phyloP scores from a whole-genome alignment of 441 rosid genomes.

The Codiaeum variegatum region DNA sequence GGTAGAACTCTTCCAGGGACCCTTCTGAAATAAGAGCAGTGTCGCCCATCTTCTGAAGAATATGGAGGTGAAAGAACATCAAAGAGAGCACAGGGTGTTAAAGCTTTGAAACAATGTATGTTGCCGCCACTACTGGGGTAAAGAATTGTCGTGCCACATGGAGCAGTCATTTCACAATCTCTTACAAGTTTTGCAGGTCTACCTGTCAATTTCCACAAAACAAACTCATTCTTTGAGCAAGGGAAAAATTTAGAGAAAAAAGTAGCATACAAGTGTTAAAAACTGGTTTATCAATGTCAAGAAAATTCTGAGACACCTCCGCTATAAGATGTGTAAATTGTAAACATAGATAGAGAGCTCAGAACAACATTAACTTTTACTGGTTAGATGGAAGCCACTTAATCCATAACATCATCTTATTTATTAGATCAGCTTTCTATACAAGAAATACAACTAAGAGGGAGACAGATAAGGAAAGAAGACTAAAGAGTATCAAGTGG shows the following conservation, averaged over 20 bases:
- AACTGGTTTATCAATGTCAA: not conserved
- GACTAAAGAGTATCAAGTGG: not conserved
- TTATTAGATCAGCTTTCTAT: not conserved
- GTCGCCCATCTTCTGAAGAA: constrained; percentile 39
- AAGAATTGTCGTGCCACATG: constrained; percentile 39
- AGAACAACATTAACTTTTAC: not conserved
- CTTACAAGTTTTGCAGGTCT: constrained; percentile 45
- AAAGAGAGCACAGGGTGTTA: constrained; percentile 42
- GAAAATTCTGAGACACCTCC: not conserved
- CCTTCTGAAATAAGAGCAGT: constrained; percentile 40
- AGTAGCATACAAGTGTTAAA: not conserved
- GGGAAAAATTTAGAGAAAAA: not conserved
- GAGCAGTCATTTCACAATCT: constrained; percentile 39
- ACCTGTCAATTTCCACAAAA: constrained; percentile 28
- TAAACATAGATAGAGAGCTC: not conserved
- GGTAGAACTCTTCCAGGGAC: constrained; percentile 27
- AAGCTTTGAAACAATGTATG: constrained; percentile 42
- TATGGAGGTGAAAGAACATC: constrained; percentile 43
- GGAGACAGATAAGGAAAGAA: not conserved
- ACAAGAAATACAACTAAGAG: not conserved
- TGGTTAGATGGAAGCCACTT: not conserved
- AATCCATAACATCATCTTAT: not conserved
- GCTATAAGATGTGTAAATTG: not conserved
- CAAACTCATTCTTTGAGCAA: constrained; percentile 4
- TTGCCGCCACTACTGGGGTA: constrained; percentile 46